Percentiles rank a stretch among this genome's conserved stretches.
Conservation (phyloP, 2,329 filamentous ascomycete genomes). For the Fusarium subtropicale region DNA sequence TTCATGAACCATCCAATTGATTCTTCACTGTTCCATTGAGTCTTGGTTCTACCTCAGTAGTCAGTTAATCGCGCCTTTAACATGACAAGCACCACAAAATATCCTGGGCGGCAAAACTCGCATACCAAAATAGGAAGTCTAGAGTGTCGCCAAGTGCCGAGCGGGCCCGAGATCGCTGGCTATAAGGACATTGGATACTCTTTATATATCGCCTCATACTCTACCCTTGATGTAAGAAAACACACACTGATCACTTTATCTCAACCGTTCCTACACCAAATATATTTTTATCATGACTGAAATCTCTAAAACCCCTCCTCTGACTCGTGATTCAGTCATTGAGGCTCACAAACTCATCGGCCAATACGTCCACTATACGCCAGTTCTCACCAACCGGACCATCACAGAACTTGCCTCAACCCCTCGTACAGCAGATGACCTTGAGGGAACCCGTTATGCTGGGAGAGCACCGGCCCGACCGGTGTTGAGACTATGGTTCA, state of each 20-base stretch:
- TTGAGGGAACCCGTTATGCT: conserved; percentile 67
- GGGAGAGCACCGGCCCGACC: conserved; percentile 70
- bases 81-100: conserved; percentile 12
- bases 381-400: conserved; percentile 82
- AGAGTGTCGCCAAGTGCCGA: conserved; percentile 18
- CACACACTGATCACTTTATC: background rate
- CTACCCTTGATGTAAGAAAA: background rate
- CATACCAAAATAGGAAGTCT: conserved; percentile 26
- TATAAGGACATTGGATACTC: conserved; percentile 7
- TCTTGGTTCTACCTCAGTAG: background rate
- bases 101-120: conserved; percentile 13
- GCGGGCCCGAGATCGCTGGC: conserved; percentile 22
- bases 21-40: background rate
- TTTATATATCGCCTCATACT: background rate
- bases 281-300: conserved; percentile 61
- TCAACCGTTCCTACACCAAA: background rate
- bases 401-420: conserved; percentile 80
- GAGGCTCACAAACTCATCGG: conserved; percentile 79
- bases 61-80: conserved; percentile 17
- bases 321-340: conserved; percentile 78
- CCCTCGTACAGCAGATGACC: conserved; percentile 66
- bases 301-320: conserved; percentile 66
- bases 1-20: background rate
- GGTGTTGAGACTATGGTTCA: conserved; percentile 84
- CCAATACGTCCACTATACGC: conserved; percentile 83